These are phyloP conservation scores for Dalbergia oliveri DNA, from an alignment of 306 rosid genomes.

Conservation along the genomic window DNA sequence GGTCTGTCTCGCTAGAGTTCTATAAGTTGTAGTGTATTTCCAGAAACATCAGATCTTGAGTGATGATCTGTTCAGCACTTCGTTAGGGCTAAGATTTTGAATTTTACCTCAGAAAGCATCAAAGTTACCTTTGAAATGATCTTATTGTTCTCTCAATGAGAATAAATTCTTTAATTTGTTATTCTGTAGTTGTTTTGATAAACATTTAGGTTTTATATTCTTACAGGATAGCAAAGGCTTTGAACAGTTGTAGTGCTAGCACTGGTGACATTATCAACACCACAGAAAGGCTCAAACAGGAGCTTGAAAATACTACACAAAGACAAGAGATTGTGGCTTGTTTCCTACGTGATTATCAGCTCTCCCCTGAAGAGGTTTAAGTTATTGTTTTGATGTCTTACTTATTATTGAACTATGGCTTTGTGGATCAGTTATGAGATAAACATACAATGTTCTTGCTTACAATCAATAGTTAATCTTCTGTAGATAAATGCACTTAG, in stretches of 20 bases:
- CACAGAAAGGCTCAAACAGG: constrained; percentile 93
- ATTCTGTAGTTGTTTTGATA: constrained; percentile 24
- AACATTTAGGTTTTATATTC: constrained; percentile 18
- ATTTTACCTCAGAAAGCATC: constrained; percentile 9
- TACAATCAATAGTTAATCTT: constrained; percentile 41
- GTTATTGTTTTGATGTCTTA: constrained; percentile 37
- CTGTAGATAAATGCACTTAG: constrained; percentile 81
- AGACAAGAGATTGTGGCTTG: constrained; percentile 87
- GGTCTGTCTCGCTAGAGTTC: constrained; percentile 1
- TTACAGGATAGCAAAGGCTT: constrained; percentile 77
- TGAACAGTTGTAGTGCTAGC: constrained; percentile 78
- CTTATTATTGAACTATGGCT: constrained; percentile 20
- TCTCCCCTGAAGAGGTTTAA: constrained; percentile 81
- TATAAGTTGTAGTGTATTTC: constrained; percentile 8
- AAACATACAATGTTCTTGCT: constrained; percentile 24
- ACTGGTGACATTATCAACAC: constrained; percentile 90
- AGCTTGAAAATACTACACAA: constrained; percentile 78
- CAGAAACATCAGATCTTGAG: constrained; percentile 17
- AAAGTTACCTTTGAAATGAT: constrained; percentile 20
- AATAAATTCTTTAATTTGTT: constrained; percentile 13
- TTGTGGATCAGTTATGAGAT: constrained; percentile 30
- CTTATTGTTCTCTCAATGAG: constrained; percentile 20
- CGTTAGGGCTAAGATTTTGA: constrained; percentile 35
- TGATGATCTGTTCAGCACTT: constrained; percentile 34
- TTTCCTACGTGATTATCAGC: constrained; percentile 95